Percentiles rank a stretch among this genome's conserved stretches.
These are phyloP conservation scores for Juglanconis oblonga DNA, from an alignment of 2,329 filamentous ascomycete species.

Conservation along the genomic window DNA sequence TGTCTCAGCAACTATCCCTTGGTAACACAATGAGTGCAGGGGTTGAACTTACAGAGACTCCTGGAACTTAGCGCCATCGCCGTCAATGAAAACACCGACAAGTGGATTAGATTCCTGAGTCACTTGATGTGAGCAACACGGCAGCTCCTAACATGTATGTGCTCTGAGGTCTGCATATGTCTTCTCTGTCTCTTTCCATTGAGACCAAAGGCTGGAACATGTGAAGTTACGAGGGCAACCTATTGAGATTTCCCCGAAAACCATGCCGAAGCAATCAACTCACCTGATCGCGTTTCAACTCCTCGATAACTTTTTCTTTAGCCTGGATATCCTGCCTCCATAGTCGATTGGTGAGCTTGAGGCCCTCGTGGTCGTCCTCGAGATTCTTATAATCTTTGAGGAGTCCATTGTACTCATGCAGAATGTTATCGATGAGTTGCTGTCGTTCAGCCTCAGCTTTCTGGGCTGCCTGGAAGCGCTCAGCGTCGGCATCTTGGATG, in stretches of 20 bases:
- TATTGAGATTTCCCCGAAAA: too few species aligned
- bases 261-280: neutral
- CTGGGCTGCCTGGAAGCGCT: neutral
- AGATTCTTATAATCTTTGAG: neutral
- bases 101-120: neutral
- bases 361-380: neutral
- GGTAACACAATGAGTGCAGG: too few species aligned
- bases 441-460: neutral
- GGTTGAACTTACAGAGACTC: neutral
- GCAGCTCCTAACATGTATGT: neutral
- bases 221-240: too few species aligned
- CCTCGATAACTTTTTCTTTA: neutral
- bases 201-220: neutral
- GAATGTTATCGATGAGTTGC: neutral
- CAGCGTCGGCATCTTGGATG: neutral
- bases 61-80: neutral
- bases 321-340: neutral
- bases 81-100: neutral
- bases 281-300: neutral
- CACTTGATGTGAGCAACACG: neutral
- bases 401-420: neutral
- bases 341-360: neutral
- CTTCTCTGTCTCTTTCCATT: neutral
- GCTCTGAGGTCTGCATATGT: too few species aligned
- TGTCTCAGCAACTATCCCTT: neutral